Conservation (phyloP, 202 grass and related monocot genomes). For the Carex sylvatica region DNA sequence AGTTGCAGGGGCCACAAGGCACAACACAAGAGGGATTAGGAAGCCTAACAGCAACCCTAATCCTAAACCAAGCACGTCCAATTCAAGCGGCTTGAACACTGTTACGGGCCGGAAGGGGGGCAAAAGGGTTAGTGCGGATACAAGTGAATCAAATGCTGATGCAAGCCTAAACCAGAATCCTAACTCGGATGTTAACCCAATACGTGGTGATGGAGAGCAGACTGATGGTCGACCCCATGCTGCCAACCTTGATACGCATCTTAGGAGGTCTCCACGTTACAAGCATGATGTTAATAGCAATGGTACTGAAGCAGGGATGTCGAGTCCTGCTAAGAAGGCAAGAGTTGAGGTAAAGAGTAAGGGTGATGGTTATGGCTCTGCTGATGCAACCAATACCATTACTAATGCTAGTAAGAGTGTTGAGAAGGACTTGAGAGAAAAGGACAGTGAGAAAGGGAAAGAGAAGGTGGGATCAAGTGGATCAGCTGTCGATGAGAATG, state of each 20-base stretch:
- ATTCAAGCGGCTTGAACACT: constrained; percentile 15
- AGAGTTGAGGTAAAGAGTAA: constrained; percentile 41
- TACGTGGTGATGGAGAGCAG: constrained; percentile 42
- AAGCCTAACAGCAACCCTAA: constrained; percentile 41
- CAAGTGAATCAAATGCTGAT: constrained; percentile 39
- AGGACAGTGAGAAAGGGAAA: constrained; percentile 23
- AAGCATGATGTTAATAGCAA: constrained; percentile 62
- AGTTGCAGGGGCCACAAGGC: constrained; percentile 29
- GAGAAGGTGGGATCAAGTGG: constrained; percentile 20
- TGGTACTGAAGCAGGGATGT: constrained; percentile 38
- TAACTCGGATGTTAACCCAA: constrained; percentile 33
- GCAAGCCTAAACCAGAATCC: constrained; percentile 41
- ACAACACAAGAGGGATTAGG: constrained; percentile 22
- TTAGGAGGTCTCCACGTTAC: constrained; percentile 68
- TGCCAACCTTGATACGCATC: constrained; percentile 16
- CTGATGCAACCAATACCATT: constrained; percentile 9
- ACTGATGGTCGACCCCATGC: constrained; percentile 24
- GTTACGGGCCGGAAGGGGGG: neutral
- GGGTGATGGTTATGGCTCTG: constrained; percentile 13
- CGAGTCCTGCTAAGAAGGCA: constrained; percentile 39
- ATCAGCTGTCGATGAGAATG: constrained; percentile 25
- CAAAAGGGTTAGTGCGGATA: constrained; percentile 12
- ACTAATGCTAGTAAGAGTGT: constrained; percentile 10
- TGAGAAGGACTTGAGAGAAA: constrained; percentile 29
- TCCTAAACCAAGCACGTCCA: constrained; percentile 8